phyloP scores from a whole-genome alignment of 2,329 filamentous ascomycete genomes.

The Sporothrix luriei region DNA sequence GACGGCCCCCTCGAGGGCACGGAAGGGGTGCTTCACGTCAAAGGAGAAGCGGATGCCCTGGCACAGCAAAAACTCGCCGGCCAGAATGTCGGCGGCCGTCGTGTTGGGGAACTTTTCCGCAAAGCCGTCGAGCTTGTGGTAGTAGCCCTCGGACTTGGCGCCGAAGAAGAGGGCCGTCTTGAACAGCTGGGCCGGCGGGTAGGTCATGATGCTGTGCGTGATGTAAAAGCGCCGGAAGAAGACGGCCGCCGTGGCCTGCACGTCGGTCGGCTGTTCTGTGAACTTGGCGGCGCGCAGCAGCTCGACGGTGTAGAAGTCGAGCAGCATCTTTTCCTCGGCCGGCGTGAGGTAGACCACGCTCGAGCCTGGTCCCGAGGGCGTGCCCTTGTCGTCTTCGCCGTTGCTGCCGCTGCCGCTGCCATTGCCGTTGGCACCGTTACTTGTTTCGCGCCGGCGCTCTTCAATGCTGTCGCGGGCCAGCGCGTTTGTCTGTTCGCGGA shows the following conservation, averaged over 20 bases:
- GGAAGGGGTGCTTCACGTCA: slow-evolving; percentile 87
- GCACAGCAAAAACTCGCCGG: slow-evolving; percentile 88
- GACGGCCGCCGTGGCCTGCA: slow-evolving; percentile 75
- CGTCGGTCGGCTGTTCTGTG: slow-evolving; percentile 55
- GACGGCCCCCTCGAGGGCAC: slow-evolving; percentile 80
- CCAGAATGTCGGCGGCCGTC: slow-evolving; percentile 78
- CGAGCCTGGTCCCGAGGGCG: slow-evolving; percentile 34
- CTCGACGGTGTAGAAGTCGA: slow-evolving; percentile 73
- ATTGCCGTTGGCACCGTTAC: slow-evolving; percentile 34
- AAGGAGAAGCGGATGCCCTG: slow-evolving; percentile 93
- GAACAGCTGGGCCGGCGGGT: slow-evolving; percentile 85
- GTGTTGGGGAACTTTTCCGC: slow-evolving; percentile 69
- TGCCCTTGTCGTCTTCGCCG: slow-evolving; percentile 36
- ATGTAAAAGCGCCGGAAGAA: slow-evolving; percentile 95
- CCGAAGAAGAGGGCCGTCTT: slow-evolving; percentile 91
- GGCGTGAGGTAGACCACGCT: slow-evolving; percentile 65
- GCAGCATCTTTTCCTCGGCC: slow-evolving; percentile 78
- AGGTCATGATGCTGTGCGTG: slow-evolving; percentile 94
- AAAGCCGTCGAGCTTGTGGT: slow-evolving; percentile 57
- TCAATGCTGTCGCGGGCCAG: slow-evolving; percentile 67
- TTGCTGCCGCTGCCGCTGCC: slow-evolving; percentile 31
- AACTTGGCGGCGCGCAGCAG: slow-evolving; percentile 60
- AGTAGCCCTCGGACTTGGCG: slow-evolving; percentile 86
- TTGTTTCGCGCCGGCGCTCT: slow-evolving; percentile 55
- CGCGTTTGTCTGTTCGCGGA: slow-evolving; percentile 77